Percentiles rank a stretch among this genome's conserved stretches.
Conservation (phyloP, 306 rosid species). For the Pachyrhizus erosus region DNA sequence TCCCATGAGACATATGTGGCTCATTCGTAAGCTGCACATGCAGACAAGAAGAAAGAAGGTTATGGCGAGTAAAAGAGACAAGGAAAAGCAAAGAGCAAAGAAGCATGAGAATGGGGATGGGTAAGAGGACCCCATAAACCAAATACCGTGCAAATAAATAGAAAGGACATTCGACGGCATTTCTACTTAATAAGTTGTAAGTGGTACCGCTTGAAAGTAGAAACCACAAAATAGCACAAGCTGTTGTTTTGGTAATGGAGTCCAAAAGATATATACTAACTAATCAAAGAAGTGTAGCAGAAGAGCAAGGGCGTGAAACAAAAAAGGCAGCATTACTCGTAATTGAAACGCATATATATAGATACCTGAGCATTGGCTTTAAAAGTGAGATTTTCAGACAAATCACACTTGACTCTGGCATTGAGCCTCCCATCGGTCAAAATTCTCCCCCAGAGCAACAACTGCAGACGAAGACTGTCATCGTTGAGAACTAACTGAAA, state of each 20-base stretch:
- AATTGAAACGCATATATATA: background rate
- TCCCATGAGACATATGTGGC: constrained; percentile 99
- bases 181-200: background rate
- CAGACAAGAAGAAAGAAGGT: background rate
- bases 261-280: constrained; percentile 14
- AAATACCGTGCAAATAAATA: background rate
- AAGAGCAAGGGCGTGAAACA: background rate
- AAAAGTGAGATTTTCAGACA: constrained; percentile 74
- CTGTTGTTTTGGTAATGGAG: constrained; percentile 1
- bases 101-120: background rate
- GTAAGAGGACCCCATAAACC: background rate
- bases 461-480: constrained; percentile 45
- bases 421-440: constrained; percentile 92
- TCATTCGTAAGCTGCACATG: constrained; percentile 81
- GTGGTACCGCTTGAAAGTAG: background rate
- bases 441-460: constrained; percentile 92
- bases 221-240: background rate
- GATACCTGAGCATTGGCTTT: constrained; percentile 96
- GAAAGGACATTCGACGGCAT: background rate
- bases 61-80: background rate
- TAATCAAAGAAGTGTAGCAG: background rate
- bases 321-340: background rate
- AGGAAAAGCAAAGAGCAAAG: background rate
- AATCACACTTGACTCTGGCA: constrained; percentile 86
- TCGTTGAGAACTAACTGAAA: background rate